Base-by-base conservation (phyloP, 768 basidiomycete species). In the Pholiota molesta region DNA sequence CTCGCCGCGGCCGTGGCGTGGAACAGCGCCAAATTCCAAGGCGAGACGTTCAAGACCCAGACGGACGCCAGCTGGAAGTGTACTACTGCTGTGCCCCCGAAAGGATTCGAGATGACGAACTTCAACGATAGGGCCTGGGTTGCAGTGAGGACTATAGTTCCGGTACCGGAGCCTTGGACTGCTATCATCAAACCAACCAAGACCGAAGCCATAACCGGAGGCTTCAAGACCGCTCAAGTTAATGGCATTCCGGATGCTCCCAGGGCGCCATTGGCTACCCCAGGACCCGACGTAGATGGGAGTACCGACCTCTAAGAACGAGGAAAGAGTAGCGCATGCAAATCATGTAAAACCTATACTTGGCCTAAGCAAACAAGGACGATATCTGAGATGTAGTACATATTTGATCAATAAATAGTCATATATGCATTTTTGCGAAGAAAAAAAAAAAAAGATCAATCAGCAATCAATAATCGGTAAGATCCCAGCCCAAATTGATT, bases 31-130 rank as follows among this genome's bases (percentile, higher is more conserved):
- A 40, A 3, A 9, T 21, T 17, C 19, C n/a, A 21, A 13, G 33
- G 35, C 5, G 21, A 55, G 17, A 55, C 21, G 37, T 26, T 31
- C 19, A 21, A 40, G 16, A 55, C 37, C 35, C 29, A 40, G 21
- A 73, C 69, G 6, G 71, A 73, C 33, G 56, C 39, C 3, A 57
- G 60, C 13, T 75, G 72, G 72, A 73, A 73, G 63, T 55, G 19
- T 19, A 67, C 60, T 23, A 67, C 37, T 19, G 55, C 52, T 9
- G 56, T 49, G 0, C 55, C 56, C 3, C 69, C 70, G n/a, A 26
- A 47, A 16, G 69, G 54, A 0, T 64, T 60, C n/a, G 16, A 49
- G 21, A 14, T 29, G 21, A 19, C 47, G 11, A n/a, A 17, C 57
- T 65, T 66, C 42, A 57, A 75, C 42, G 73, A 73, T 54, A 65